A percentile compares a stretch with the other conserved stretches of the same genome.
Evolutionary conservation across 306 rosid species (phyloP).

Genomic region (Myrica gale): DNA sequence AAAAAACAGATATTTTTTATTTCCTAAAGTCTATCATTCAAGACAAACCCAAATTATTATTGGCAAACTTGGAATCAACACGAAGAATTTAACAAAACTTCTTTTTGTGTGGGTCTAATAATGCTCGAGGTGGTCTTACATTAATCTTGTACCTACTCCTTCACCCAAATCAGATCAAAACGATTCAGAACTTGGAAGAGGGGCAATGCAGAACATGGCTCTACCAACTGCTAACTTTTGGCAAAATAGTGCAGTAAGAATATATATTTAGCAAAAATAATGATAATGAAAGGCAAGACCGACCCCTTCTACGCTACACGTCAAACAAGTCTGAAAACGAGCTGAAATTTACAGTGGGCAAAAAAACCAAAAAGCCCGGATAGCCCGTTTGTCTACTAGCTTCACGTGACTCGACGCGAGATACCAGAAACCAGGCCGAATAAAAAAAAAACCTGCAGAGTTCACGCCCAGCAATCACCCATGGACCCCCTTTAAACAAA

Average conservation of each 20-base stretch:
- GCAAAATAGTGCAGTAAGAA: not conserved
- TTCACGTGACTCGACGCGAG: conserved; percentile 56
- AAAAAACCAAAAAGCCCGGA: conserved; percentile 38
- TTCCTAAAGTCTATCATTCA: too few relatives aligned
- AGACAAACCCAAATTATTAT: too few relatives aligned
- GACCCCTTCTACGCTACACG: conserved; percentile 4
- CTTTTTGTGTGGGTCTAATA: too few relatives aligned
- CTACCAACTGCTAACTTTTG: not conserved
- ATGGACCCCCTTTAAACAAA: conserved; percentile 22
- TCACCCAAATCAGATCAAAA: not conserved
- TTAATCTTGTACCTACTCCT: too few relatives aligned
- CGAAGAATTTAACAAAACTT: too few relatives aligned
- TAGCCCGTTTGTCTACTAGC: conserved; percentile 57
- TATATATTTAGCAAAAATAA: not conserved
- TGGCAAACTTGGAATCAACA: too few relatives aligned
- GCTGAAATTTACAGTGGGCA: conserved; percentile 51
- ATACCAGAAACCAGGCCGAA: conserved; percentile 35
- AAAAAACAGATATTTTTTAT: too few relatives aligned
- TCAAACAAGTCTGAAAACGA: conserved; percentile 19
- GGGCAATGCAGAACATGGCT: not conserved
- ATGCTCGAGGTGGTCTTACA: too few relatives aligned
- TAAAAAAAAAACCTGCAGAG: too few relatives aligned
- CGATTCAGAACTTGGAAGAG: not conserved
- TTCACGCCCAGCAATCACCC: too few relatives aligned
- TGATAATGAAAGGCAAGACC: not conserved